Percentiles rank a stretch among this genome's conserved stretches.
Conservation (phyloP, 2,329 filamentous ascomycete species). For the Sarocladium kiliense region DNA sequence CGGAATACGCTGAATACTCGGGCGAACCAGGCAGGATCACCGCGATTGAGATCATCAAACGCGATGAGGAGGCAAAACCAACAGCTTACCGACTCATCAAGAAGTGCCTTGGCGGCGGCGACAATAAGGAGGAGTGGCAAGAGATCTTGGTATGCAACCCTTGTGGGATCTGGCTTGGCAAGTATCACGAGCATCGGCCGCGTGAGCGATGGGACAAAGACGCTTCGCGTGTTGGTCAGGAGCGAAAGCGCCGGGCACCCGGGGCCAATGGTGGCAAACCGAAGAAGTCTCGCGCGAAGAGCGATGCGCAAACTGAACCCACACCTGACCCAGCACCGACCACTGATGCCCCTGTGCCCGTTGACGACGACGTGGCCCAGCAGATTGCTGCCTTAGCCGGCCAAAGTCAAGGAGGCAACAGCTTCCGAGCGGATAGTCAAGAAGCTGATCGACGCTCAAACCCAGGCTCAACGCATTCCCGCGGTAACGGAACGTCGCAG, state of each 20-base stretch:
- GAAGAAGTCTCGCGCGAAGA: conserved; percentile 46
- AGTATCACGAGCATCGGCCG: conserved; percentile 80
- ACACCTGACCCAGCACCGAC: conserved; percentile 50
- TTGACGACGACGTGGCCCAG: conserved; percentile 24
- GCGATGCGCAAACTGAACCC: conserved; percentile 36
- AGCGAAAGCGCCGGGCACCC: conserved; percentile 41
- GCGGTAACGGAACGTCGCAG: conserved; percentile 48
- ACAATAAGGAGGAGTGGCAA: conserved; percentile 63
- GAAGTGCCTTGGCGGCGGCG: conserved; percentile 58
- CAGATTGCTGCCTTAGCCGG: conserved; percentile 3
- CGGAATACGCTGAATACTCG: conserved; percentile 64
- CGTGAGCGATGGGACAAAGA: conserved; percentile 75
- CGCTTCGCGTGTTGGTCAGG: conserved; percentile 45
- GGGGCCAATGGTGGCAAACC: conserved; percentile 32
- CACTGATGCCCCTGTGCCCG: conserved; percentile 47
- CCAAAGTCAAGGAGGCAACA: neutral
- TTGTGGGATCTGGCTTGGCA: conserved; percentile 91
- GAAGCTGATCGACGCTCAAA: neutral
- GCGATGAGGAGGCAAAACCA: conserved; percentile 57
- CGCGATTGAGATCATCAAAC: conserved; percentile 63
- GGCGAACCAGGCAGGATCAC: conserved; percentile 69
- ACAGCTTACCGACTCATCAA: conserved; percentile 71
- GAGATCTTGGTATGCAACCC: conserved; percentile 85
- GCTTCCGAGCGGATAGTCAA: neutral
- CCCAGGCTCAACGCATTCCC: conserved; percentile 44